Evolutionary conservation across 2,329 filamentous ascomycete genomes (phyloP).

Genomic region (Leptosphaerulina australis): DNA sequence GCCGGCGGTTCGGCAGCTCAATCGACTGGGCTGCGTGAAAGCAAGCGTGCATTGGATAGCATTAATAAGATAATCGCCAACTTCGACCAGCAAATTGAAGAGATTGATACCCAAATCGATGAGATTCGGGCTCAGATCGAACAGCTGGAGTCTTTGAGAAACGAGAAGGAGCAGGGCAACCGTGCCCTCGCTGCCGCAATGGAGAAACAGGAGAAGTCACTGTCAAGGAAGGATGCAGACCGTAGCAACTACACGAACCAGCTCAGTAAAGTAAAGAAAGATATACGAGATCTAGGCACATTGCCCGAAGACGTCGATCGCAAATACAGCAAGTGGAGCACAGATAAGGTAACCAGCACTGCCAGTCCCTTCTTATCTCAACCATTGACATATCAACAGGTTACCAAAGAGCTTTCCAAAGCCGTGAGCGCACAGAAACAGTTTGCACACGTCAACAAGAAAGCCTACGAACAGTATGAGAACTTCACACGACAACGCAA

Average conservation of each 20-base stretch:
- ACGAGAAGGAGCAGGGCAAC: slow-evolving; percentile 71
- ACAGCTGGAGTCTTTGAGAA: slow-evolving; percentile 63
- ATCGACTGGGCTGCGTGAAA: slow-evolving; percentile 71
- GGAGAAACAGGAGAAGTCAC: slow-evolving; percentile 82
- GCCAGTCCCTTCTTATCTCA: background rate
- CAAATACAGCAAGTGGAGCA: slow-evolving; percentile 83
- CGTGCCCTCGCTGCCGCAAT: slow-evolving; percentile 79
- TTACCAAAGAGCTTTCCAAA: slow-evolving; percentile 72
- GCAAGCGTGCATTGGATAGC: slow-evolving; percentile 80
- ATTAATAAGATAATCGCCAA: slow-evolving; percentile 70
- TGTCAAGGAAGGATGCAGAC: slow-evolving; percentile 91
- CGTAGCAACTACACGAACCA: slow-evolving; percentile 79
- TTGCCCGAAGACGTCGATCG: slow-evolving; percentile 92
- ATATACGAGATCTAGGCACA: slow-evolving; percentile 90
- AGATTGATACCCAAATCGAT: slow-evolving; percentile 77
- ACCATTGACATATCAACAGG: slow-evolving; percentile 24
- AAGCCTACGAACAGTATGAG: slow-evolving; percentile 98
- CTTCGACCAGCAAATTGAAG: slow-evolving; percentile 71
- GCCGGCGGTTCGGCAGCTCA: slow-evolving; percentile 60
- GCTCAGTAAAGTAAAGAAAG: slow-evolving; percentile 80
- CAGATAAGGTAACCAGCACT: slow-evolving; percentile 68
- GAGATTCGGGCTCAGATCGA: slow-evolving; percentile 60
- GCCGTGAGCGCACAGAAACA: slow-evolving; percentile 94
- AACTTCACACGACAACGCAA: slow-evolving; percentile 94
- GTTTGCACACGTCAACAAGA: slow-evolving; percentile 98